These are phyloP conservation scores for Linum usitatissimum DNA, from an alignment of 345 rosid genomes.

Conservation along the genomic window DNA sequence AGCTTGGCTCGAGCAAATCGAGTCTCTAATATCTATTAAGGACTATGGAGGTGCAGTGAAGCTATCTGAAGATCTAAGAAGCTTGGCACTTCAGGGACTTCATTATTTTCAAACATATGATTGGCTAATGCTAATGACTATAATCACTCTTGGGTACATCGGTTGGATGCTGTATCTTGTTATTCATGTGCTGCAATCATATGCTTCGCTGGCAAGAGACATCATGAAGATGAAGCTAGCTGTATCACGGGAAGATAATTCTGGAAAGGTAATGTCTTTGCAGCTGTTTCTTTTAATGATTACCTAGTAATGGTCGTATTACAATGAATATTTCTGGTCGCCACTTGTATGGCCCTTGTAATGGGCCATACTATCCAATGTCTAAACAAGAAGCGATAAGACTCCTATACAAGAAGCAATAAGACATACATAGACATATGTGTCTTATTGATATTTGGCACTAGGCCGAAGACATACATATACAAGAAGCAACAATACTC, in stretches of 20 bases:
- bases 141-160: slow-evolving; percentile 70
- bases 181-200: slow-evolving; percentile 77
- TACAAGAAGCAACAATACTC: no score
- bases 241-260: slow-evolving; percentile 32
- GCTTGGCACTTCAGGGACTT: slow-evolving; percentile 75
- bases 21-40: slow-evolving; percentile 40
- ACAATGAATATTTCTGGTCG: neutral
- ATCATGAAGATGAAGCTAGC: slow-evolving; percentile 37
- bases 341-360: neutral
- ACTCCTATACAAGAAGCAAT: no score
- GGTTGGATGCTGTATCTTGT: slow-evolving; percentile 87
- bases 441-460: no score
- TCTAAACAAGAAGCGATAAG: no score
- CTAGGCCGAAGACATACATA: no score
- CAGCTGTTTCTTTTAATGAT: neutral
- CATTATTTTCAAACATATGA: slow-evolving; percentile 95
- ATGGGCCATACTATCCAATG: neutral
- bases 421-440: no score
- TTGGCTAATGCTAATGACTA: slow-evolving; percentile 89
- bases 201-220: slow-evolving; percentile 53
- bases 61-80: slow-evolving; percentile 60
- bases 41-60: slow-evolving; percentile 59
- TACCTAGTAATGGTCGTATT: neutral
- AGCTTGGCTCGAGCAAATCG: slow-evolving; percentile 43
- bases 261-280: slow-evolving; percentile 56